Percentiles rank a stretch among this genome's conserved stretches.
These are phyloP conservation scores for Dendrothele bispora DNA, from an alignment of 768 basidiomycete genomes.

Conservation along the genomic window DNA sequence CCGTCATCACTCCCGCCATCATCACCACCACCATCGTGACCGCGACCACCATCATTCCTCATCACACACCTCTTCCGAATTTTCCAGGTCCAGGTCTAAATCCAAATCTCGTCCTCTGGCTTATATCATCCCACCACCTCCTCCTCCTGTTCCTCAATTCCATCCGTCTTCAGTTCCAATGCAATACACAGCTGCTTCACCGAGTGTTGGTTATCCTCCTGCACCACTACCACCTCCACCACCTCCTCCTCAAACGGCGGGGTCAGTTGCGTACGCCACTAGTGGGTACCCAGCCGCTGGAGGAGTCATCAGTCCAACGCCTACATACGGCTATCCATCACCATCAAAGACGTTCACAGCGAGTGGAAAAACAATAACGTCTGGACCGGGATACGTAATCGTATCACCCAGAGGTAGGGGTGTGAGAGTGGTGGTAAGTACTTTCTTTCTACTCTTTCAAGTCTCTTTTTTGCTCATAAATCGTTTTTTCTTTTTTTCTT, in stretches of 20 bases:
- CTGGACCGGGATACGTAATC: background rate
- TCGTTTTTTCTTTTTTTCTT: too few relatives aligned
- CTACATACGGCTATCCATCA: background rate
- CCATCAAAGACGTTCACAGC: background rate
- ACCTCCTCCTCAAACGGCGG: too few relatives aligned
- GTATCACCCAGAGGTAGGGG: conserved; percentile 1
- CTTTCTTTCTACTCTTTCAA: too few relatives aligned
- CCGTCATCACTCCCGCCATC: background rate
- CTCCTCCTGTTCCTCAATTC: background rate
- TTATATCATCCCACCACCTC: too few relatives aligned
- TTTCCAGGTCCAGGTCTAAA: conserved; percentile 1
- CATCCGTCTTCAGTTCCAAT: background rate
- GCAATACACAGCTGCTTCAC: too few relatives aligned
- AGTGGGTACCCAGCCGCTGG: too few relatives aligned
- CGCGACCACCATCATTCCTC: background rate
- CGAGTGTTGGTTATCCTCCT: too few relatives aligned
- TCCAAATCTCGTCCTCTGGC: conserved; percentile 6
- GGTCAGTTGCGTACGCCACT: too few relatives aligned
- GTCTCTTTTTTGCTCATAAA: too few relatives aligned
- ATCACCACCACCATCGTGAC: background rate
- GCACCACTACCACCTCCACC: too few relatives aligned
- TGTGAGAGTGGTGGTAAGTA: background rate
- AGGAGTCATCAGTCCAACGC: too few relatives aligned
- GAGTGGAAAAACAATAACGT: background rate
- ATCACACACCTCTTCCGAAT: too few relatives aligned